A percentile compares a stretch with the other conserved stretches of the same genome.
These are phyloP conservation scores for Rhodamnia argentea DNA, from an alignment of 345 rosid genomes.

Conservation along the genomic window DNA sequence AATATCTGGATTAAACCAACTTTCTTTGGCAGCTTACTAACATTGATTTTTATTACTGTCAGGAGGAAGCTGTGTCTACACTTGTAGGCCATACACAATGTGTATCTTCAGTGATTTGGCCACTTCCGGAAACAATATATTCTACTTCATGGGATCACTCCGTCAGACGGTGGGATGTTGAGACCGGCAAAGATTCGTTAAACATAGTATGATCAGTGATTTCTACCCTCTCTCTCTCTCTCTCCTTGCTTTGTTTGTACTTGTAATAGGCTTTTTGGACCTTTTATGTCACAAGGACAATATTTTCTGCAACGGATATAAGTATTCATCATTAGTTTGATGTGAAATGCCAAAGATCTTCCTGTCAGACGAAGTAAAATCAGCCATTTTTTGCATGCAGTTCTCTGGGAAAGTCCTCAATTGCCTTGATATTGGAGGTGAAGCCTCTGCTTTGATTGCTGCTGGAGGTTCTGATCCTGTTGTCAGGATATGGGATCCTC, in stretches of 20 bases:
- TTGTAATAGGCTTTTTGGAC: not conserved
- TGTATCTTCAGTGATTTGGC: conserved; percentile 85
- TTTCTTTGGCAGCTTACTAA: not conserved
- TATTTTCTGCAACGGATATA: not conserved
- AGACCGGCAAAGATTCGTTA: conserved; percentile 65
- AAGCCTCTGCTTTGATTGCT: conserved; percentile 82
- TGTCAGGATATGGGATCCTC: conserved; percentile 96
- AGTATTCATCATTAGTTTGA: not conserved
- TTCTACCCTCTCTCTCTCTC: conserved; percentile 4
- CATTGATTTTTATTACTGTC: not conserved
- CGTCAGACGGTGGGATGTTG: conserved; percentile 79
- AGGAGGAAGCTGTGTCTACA: conserved; percentile 78
- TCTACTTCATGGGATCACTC: conserved; percentile 98
- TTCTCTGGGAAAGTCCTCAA: conserved; percentile 76
- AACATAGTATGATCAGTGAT: conserved; percentile 41
- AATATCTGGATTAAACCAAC: not conserved
- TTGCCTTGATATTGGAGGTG: conserved; percentile 85
- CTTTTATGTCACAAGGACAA: not conserved
- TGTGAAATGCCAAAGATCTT: not conserved
- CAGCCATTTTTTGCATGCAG: conserved; percentile 24
- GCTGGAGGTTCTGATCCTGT: conserved; percentile 86
- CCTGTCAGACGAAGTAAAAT: not conserved
- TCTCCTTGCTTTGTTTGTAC: not conserved
- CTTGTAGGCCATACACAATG: conserved; percentile 89
- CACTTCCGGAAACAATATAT: conserved; percentile 51